Evolutionary conservation across 1,284 basidiomycete genomes (phyloP).

Genomic region (Ganoderma meredithae): DNA sequence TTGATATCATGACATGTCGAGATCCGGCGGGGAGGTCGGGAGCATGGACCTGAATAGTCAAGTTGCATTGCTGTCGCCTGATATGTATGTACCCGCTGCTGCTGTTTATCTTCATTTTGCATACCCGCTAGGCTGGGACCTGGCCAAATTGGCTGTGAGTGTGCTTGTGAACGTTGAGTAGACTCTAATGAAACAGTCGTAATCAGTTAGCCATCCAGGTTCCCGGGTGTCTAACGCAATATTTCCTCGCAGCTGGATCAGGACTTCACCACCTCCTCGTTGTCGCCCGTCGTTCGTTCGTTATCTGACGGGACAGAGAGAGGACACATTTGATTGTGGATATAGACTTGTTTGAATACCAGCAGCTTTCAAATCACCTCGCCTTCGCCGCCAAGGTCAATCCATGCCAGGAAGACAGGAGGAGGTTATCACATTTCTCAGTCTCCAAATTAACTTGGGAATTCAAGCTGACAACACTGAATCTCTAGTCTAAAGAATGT

Average conservation of each 20-base stretch:
- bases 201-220: no score
- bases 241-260: background rate
- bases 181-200: no score
- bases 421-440: no score
- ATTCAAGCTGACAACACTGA: no score
- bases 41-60: conserved; percentile 13
- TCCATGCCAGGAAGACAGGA: no score
- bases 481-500: no score
- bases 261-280: background rate
- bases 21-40: background rate
- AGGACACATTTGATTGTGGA: no score
- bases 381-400: no score
- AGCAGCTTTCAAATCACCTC: no score
- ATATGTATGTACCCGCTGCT: conserved; percentile 28
- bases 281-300: background rate
- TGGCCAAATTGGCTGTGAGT: background rate
- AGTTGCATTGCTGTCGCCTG: conserved; percentile 30
- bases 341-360: no score
- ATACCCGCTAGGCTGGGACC: conserved; percentile 21
- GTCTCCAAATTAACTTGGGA: no score
- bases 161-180: background rate
- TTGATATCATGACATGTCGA: conserved; percentile 13
- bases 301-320: background rate
- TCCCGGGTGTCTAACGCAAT: no score
- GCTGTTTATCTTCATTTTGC: conserved; percentile 26